Evolutionary conservation across 148 eudicot genomes (phyloP).

Genomic region (Oxyria digyna): DNA sequence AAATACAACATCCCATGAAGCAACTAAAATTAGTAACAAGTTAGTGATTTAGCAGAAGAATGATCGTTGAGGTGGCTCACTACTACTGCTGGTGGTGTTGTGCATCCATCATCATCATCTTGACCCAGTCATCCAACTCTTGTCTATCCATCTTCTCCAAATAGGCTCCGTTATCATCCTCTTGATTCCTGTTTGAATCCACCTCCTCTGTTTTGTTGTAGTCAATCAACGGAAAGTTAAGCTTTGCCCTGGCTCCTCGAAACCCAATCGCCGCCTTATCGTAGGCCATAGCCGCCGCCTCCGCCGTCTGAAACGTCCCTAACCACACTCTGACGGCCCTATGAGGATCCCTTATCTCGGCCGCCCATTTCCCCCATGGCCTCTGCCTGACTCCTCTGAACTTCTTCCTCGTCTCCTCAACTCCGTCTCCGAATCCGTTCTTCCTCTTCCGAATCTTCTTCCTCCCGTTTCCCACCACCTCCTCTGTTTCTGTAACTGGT

Average conservation of each 20-base stretch:
- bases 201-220: conserved; percentile 11
- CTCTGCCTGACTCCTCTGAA: conserved; percentile 59
- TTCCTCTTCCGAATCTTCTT: conserved; percentile 7
- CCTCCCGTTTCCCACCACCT: not conserved
- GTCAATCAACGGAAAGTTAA: conserved; percentile 33
- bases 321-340: conserved; percentile 38
- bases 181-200: not conserved
- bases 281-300: conserved; percentile 47
- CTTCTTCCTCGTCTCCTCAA: conserved; percentile 16
- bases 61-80: not conserved
- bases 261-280: conserved; percentile 38
- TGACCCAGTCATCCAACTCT: conserved; percentile 28
- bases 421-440: not conserved
- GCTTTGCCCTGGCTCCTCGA: conserved; percentile 46
- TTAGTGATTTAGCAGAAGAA: not conserved
- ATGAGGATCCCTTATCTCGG: conserved; percentile 49
- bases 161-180: conserved; percentile 5
- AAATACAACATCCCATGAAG: not conserved
- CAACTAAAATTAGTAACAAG: not conserved
- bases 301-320: conserved; percentile 47
- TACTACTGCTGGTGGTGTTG: not conserved
- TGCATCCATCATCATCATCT: conserved; percentile 17
- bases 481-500: not conserved
- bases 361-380: conserved; percentile 66
- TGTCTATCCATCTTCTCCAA: conserved; percentile 13